Evolutionary conservation across 768 basidiomycete species (phyloP).

Genomic region (Strobilomyces echinocephalus): DNA sequence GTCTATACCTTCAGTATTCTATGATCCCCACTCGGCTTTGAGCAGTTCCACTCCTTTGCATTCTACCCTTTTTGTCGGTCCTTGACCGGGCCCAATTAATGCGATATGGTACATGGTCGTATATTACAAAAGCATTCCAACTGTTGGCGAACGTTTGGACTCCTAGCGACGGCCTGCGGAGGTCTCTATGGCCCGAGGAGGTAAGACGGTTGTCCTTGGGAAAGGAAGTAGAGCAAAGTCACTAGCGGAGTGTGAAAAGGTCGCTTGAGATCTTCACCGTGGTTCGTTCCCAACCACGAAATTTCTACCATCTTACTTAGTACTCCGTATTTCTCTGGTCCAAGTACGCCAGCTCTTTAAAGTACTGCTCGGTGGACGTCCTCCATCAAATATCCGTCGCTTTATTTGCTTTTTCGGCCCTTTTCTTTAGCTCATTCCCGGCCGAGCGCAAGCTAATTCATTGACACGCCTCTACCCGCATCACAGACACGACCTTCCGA

Average conservation of each 20-base stretch:
- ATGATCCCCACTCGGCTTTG: slow-evolving; percentile 24
- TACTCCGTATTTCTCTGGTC: slow-evolving; percentile 34
- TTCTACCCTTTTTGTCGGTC: slow-evolving; percentile 11
- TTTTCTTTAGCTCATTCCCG: slow-evolving; percentile 22
- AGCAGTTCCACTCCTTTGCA: slow-evolving; percentile 11
- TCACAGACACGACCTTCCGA: slow-evolving; percentile 27
- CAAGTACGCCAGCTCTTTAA: slow-evolving; percentile 31
- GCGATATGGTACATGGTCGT: slow-evolving; percentile 7
- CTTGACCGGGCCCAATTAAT: slow-evolving; percentile 17
- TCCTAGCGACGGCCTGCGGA: background rate
- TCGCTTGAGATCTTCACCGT: slow-evolving; percentile 21
- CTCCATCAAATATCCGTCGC: slow-evolving; percentile 31
- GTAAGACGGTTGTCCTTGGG: slow-evolving; percentile 21
- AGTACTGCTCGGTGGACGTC: slow-evolving; percentile 30
- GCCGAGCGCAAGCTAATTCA: slow-evolving; percentile 32
- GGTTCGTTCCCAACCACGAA: slow-evolving; percentile 30
- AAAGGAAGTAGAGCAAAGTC: slow-evolving; percentile 14
- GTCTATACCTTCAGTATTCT: slow-evolving; percentile 27
- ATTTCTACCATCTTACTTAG: slow-evolving; percentile 37
- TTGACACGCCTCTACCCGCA: slow-evolving; percentile 20
- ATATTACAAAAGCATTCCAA: slow-evolving; percentile 15
- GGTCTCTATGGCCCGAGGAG: background rate
- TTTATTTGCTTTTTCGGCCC: slow-evolving; percentile 18
- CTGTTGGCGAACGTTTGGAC: background rate
- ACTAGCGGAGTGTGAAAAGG: slow-evolving; percentile 33